These are phyloP conservation scores for Heterobasidion occidentale DNA, from an alignment of 1,284 basidiomycete species.

Conservation along the genomic window DNA sequence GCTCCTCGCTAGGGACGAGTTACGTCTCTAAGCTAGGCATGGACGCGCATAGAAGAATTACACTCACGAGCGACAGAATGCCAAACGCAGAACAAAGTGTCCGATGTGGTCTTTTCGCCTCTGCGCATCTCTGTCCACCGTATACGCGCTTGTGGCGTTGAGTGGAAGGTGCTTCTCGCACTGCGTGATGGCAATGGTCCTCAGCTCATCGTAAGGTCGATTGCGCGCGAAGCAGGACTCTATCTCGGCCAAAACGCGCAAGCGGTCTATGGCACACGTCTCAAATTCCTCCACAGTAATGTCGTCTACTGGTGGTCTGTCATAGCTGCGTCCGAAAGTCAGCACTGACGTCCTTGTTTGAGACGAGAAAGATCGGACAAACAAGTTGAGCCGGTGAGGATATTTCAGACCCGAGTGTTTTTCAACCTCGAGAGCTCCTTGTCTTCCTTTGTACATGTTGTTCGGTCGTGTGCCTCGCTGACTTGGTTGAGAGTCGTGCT, in stretches of 20 bases:
- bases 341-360: slow-evolving; percentile 1
- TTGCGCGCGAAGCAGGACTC: slow-evolving; percentile 89
- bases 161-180: slow-evolving; percentile 72
- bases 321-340: slow-evolving; percentile 52
- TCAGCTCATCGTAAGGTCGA: slow-evolving; percentile 71
- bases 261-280: slow-evolving; percentile 81
- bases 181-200: slow-evolving; percentile 49
- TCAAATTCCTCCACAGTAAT: slow-evolving; percentile 98
- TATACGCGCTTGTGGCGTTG: slow-evolving; percentile 47
- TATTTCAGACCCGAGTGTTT: slow-evolving; percentile 33
- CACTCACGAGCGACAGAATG: slow-evolving; percentile 92
- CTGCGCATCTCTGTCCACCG: slow-evolving; percentile 50
- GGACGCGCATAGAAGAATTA: not conserved
- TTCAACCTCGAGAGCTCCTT: slow-evolving; percentile 16
- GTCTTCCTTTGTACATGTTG: slow-evolving; percentile 1
- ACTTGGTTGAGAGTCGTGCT: not conserved
- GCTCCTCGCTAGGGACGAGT: slow-evolving; percentile 64
- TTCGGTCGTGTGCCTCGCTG: too few relatives aligned
- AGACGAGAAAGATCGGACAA: slow-evolving; percentile 19
- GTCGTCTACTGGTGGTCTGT: slow-evolving; percentile 80
- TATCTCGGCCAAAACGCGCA: slow-evolving; percentile 90
- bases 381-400: slow-evolving; percentile 80
- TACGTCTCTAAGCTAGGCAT: not conserved
- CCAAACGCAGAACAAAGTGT: slow-evolving; percentile 92
- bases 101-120: slow-evolving; percentile 85